Base-by-base conservation (phyloP, 768 basidiomycete species). In the Austroboletus eburneus region DNA sequence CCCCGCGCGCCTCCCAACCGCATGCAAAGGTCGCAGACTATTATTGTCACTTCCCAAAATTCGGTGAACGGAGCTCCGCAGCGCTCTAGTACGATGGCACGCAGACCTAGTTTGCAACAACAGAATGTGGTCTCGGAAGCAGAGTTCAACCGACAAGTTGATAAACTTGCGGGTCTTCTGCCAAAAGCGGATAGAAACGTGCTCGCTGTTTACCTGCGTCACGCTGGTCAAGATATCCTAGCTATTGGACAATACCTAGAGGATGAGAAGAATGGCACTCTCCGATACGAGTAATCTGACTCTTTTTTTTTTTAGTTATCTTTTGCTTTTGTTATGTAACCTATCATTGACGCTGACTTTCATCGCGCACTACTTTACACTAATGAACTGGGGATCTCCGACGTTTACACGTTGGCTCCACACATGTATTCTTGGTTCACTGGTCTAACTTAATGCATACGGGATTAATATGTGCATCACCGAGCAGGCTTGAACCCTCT, bases 211-310 rank as follows among this genome's bases (percentile, higher is more conserved):
- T 91, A 91, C 63, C 65, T 91, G 49, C 78, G 78, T 23, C 75
- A 84, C 9, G 72, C 87, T 9, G 89, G 89, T 18, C 80, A 87
- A 59, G 87, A 89, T 64, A 85, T 90, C 35, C 69, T 87, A 35
- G 89, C 89, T n/a, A 88, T 91, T 55, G 87, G 87, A 14, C 84
- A 87, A 59, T 91, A 88, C 62, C 70, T 91, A 10, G 88, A 89
- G 53, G 89, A 91, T 52, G 85, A 89, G 62, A 85, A 83, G 69
- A 86, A 83, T 57, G 87, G 87, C 25, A 74, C 70, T 38, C 60
- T 89, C 39, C 71, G 72, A 48, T 51, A 61, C 35, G 62, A 67
- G 33, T 71, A 57, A 61, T 52, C 25, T 23, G 45, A 50, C 34
- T 36, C 43, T 27, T 34, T 30, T 20, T 30, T n/a, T 32, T 36